Evolutionary conservation across 805 yeast species (phyloP).

Genomic region (Metschnikowia matae): DNA sequence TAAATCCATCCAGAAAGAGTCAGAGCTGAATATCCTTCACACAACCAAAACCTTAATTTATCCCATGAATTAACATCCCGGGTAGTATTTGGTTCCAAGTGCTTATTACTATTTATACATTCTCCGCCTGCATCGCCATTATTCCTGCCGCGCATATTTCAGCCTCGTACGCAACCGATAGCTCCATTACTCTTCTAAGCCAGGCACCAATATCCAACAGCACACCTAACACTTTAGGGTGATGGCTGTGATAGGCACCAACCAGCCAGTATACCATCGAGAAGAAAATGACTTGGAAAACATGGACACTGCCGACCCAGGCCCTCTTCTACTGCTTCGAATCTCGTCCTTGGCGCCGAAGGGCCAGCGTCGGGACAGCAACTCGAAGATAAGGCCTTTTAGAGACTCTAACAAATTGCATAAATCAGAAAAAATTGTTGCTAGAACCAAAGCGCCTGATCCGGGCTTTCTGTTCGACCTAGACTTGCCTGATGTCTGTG

Average conservation of each 20-base stretch:
- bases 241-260: slow-evolving; percentile 2
- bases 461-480: slow-evolving; percentile 13
- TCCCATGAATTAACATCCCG: too few relatives aligned
- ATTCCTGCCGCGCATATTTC: background rate
- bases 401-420: background rate
- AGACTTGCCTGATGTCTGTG: slow-evolving; percentile 7
- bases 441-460: background rate
- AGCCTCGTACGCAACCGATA: slow-evolving; percentile 1
- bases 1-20: background rate
- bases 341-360: slow-evolving; percentile 7
- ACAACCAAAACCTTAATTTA: too few relatives aligned
- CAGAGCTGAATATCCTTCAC: too few relatives aligned
- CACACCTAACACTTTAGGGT: background rate
- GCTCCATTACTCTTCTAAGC: background rate
- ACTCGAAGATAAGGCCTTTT: background rate
- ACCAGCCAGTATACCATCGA: background rate
- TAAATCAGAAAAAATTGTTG: slow-evolving; percentile 5
- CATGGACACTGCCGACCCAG: background rate
- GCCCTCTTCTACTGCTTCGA: slow-evolving; percentile 7
- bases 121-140: background rate
- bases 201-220: background rate
- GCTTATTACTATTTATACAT: background rate
- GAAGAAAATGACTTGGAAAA: background rate
- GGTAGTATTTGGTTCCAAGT: too few relatives aligned
- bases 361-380: slow-evolving; percentile 1